These are phyloP conservation scores for Phytophthora hybrid DNA, from an alignment of 352 stramenopile species.

Conservation along the genomic window DNA sequence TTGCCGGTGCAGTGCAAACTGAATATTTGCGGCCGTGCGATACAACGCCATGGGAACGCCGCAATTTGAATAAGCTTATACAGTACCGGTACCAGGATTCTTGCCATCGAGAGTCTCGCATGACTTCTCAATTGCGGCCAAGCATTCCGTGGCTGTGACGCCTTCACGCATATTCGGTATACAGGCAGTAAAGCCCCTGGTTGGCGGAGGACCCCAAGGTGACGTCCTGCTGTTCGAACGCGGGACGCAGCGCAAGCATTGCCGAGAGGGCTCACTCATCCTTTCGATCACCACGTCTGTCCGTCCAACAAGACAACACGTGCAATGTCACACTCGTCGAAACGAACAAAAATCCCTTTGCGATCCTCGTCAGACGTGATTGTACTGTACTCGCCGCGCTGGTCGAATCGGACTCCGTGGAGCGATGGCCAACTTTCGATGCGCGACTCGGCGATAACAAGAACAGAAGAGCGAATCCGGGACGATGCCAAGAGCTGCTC, in stretches of 20 bases:
- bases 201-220: background rate
- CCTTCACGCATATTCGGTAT: background rate
- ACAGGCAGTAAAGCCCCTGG: background rate
- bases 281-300: slow-evolving; percentile 2
- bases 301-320: background rate
- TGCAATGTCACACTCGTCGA: slow-evolving; percentile 2
- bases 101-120: background rate
- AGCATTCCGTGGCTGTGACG: background rate
- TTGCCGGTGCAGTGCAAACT: background rate
- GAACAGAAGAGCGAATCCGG: background rate
- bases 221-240: slow-evolving; percentile 19
- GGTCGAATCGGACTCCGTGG: background rate
- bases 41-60: slow-evolving; percentile 6
- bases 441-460: background rate
- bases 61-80: background rate
- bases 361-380: background rate
- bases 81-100: background rate
- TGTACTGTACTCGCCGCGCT: background rate
- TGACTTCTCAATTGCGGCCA: background rate
- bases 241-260: background rate
- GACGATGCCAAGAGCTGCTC: no score
- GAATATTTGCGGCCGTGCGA: slow-evolving; percentile 6
- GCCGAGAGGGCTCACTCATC: background rate
- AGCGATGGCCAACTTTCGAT: background rate
- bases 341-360: background rate